Conservation (phyloP, 495 filamentous ascomycete species). For the Tetracladium setigerum region DNA sequence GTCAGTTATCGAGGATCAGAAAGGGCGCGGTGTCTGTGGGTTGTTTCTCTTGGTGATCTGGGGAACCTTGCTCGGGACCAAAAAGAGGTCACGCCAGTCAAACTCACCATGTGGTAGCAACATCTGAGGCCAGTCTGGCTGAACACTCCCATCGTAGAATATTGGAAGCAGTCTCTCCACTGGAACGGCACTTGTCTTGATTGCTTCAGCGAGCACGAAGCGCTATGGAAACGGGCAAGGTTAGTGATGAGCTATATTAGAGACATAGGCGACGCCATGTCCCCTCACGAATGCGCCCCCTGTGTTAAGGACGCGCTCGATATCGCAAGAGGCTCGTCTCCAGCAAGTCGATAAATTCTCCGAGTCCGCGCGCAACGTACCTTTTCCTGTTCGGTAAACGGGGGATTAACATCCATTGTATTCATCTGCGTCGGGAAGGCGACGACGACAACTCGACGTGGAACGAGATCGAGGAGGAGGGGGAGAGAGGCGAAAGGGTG, state of each 20-base stretch:
- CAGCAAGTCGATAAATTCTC: not conserved
- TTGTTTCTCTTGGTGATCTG: constrained; percentile 8
- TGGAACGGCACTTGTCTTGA: constrained; percentile 43
- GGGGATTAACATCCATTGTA: constrained; percentile 7
- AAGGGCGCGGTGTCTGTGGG: constrained; percentile 8
- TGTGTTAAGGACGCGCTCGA: constrained; percentile 2
- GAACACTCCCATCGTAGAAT: constrained; percentile 11
- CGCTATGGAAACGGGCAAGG: constrained; percentile 28
- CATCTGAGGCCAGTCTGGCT: constrained; percentile 18
- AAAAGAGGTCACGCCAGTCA: not conserved
- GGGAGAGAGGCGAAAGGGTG: constrained; percentile 2
- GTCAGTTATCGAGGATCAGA: not conserved
- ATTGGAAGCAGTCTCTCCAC: constrained; percentile 21
- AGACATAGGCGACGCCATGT: too few species aligned
- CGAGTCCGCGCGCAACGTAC: constrained; percentile 8
- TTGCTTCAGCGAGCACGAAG: constrained; percentile 46
- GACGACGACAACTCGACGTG: too few species aligned
- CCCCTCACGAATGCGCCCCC: constrained; percentile 2
- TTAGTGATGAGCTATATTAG: constrained; percentile 20
- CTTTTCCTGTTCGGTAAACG: constrained; percentile 18
- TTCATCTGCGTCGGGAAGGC: not conserved
- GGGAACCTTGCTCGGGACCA: constrained; percentile 14
- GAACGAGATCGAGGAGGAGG: constrained; percentile 2
- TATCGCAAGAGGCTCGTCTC: not conserved
- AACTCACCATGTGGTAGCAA: constrained; percentile 20